These are phyloP conservation scores for Xylaria venustula DNA, from an alignment of 495 filamentous ascomycete species.

Conservation along the genomic window DNA sequence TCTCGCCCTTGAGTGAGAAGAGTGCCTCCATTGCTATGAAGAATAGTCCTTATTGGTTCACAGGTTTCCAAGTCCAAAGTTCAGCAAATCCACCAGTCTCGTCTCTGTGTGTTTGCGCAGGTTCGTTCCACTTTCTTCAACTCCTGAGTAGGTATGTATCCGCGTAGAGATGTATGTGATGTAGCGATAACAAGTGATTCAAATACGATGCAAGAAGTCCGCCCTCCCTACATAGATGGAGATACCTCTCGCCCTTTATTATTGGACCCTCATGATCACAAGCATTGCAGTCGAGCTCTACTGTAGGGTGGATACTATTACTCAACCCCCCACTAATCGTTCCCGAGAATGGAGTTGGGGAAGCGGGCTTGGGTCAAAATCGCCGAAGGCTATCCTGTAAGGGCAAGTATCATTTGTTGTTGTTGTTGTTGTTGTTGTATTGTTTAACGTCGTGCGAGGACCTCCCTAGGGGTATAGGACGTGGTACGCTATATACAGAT, in stretches of 20 bases:
- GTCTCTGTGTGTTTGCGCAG: background rate
- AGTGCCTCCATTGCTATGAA: slow-evolving; percentile 29
- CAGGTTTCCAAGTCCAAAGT: too few relatives aligned
- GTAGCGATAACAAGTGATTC: too few relatives aligned
- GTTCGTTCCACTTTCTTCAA: background rate
- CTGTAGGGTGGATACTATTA: too few relatives aligned
- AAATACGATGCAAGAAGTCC: too few relatives aligned
- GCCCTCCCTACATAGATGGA: too few relatives aligned
- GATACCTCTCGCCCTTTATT: too few relatives aligned
- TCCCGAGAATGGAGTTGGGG: background rate
- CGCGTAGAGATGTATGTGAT: too few relatives aligned
- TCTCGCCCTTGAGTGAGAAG: slow-evolving; percentile 64
- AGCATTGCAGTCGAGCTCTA: too few relatives aligned
- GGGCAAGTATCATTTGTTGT: too few relatives aligned
- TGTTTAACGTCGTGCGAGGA: background rate
- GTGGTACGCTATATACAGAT: slow-evolving; percentile 21
- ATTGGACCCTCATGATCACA: too few relatives aligned
- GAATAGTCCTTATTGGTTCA: too few relatives aligned
- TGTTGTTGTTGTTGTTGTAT: background rate
- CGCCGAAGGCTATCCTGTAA: background rate
- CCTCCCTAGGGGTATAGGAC: slow-evolving; percentile 33
- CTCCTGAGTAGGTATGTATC: background rate
- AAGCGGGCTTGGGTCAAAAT: background rate
- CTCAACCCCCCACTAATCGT: background rate
- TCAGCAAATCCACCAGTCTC: too few relatives aligned